Base-by-base conservation (phyloP, 2,329 filamentous ascomycete species). In the Ophiostoma tasmaniense region DNA sequence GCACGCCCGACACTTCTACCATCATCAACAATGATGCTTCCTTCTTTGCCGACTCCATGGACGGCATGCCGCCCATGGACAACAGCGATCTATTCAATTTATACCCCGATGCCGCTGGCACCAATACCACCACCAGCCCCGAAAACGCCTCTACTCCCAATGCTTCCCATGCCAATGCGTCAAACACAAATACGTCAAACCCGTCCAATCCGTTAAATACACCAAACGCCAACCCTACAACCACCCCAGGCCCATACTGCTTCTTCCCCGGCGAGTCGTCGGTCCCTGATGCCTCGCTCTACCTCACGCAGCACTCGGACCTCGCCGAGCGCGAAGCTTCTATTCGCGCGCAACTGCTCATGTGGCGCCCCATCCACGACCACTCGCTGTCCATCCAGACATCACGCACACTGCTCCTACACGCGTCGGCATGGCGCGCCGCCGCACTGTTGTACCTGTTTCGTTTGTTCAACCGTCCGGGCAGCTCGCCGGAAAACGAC, bases 291-390 rank as follows among this genome's bases (percentile, higher is more conserved):
- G 69, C 52, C 14, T 64, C 62, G 3, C 25, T 64, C 3, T 62
- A 66, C 30, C 69, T 70, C 1, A 37, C 55, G 0, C 69, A 70
- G 10, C 22, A 55, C 50, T 3, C 50, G 10, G 50, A 70, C 42
- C 68, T 72, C 22, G 68, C 64, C 50, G 67, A 68, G 30, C 68
- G 71, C 10, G 70, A 55, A 33, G 70, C 67, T 11, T 20, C 70
- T 5, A 25, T 72, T 13, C 70, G 67, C 14, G 70, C 68, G 4
- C 67, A 71, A 67, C 68, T 72, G 35, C 67, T 71, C 14, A 66
- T 66, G 59, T 72, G 71, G 71, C 71, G 70, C 1, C 70, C 71
- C 33, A 65, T 72, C 52, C 68, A 70, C 65, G 71, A 72, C 68
- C 3, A 33, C 25, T 50, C 68, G 7, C 64, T 72, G 30, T 67